These are phyloP conservation scores for Lithocarpus polystachyus DNA, from an alignment of 306 rosid species.

Conservation along the genomic window DNA sequence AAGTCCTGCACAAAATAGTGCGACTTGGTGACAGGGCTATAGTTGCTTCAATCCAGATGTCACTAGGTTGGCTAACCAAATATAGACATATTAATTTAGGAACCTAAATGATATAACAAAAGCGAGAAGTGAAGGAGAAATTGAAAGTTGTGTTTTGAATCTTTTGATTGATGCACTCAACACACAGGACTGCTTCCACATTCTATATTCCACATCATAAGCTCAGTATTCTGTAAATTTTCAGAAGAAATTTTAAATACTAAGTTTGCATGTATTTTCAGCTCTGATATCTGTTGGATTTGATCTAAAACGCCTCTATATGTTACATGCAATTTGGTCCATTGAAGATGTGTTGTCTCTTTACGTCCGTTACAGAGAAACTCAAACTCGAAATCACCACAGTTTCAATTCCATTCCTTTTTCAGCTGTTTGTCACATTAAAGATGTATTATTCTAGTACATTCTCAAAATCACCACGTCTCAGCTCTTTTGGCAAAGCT, in stretches of 20 bases:
- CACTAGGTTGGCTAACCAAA: background rate
- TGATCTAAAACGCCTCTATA: background rate
- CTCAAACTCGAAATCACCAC: background rate
- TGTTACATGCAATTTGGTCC: background rate
- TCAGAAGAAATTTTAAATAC: background rate
- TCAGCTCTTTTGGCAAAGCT: too few species aligned
- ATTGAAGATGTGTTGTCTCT: background rate
- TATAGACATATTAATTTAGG: background rate
- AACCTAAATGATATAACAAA: background rate
- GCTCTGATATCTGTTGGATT: background rate
- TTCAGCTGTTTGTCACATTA: background rate
- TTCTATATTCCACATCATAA: background rate
- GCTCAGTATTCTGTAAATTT: background rate
- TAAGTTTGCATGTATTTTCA: background rate
- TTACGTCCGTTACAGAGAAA: background rate
- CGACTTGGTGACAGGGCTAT: constrained; percentile 36
- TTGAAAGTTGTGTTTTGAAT: background rate
- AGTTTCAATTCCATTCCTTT: background rate
- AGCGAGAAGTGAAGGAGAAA: background rate
- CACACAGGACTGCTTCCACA: background rate
- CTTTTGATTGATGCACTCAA: background rate
- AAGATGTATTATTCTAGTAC: background rate
- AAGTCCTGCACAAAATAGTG: constrained; percentile 57
- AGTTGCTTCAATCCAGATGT: background rate
- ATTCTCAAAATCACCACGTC: too few species aligned